These are phyloP conservation scores for Pneumocystis sp. DNA, from an alignment of 1,139 yeast genomes.

Conservation along the genomic window DNA sequence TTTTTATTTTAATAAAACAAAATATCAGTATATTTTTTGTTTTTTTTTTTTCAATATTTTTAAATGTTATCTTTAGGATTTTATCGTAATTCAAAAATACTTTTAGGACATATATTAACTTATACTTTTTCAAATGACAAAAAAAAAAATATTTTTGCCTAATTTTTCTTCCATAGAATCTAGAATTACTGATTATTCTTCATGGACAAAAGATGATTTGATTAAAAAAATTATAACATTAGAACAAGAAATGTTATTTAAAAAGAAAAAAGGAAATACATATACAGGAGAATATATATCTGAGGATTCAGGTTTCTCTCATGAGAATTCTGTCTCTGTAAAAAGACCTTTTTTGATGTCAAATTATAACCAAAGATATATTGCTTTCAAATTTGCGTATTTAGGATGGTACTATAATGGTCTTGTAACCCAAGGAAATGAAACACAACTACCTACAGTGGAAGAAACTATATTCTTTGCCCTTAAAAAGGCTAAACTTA, in stretches of 20 bases:
- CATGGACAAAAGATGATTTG: conserved; percentile 40
- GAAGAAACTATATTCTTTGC: conserved; percentile 67
- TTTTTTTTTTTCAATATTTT: neutral
- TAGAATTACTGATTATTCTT: conserved; percentile 24
- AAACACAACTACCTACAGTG: conserved; percentile 72
- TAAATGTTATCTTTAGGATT: no score
- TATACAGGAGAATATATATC: neutral
- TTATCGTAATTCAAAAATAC: neutral
- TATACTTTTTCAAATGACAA: neutral
- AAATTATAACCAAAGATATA: conserved; percentile 48
- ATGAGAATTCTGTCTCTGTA: neutral
- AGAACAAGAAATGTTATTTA: conserved; percentile 24
- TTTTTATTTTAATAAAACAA: neutral
- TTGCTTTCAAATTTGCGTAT: conserved; percentile 74
- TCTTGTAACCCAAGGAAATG: conserved; percentile 60
- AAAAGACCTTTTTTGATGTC: conserved; percentile 43
- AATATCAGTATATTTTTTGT: neutral
- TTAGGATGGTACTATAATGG: conserved; percentile 93
- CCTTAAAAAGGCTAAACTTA: conserved; percentile 47
- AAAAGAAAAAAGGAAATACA: neutral
- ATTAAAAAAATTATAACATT: conserved; percentile 34
- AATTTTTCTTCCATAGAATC: conserved; percentile 10
- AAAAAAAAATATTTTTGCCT: neutral
- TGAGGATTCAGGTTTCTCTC: neutral
- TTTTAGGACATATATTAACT: neutral